These are phyloP conservation scores for Yarrowia hollandica DNA, from an alignment of 805 yeast genomes.

Conservation along the genomic window DNA sequence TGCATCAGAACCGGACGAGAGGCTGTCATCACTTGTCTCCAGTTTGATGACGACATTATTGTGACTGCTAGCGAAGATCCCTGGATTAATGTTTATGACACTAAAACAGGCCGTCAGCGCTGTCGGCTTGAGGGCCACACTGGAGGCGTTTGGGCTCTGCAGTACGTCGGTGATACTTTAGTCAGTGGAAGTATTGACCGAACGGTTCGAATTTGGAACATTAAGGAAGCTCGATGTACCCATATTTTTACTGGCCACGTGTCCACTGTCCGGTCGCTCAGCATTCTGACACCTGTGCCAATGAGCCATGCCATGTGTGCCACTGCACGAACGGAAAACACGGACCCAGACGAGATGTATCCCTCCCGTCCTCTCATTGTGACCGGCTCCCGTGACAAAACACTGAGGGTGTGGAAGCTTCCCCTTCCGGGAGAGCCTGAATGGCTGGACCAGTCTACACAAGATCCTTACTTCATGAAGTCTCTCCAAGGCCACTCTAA, in stretches of 20 bases:
- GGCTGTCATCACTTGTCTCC: constrained; percentile 86
- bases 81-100: constrained; percentile 75
- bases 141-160: constrained; percentile 99
- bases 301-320: constrained; percentile 35
- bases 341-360: constrained; percentile 56
- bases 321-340: constrained; percentile 55
- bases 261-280: constrained; percentile 89
- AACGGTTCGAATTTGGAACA: constrained; percentile 91
- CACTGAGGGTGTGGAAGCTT: constrained; percentile 78
- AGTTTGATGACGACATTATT: constrained; percentile 85
- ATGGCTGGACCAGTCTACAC: constrained; percentile 37
- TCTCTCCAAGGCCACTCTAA: constrained; percentile 74
- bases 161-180: constrained; percentile 73
- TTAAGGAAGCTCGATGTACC: constrained; percentile 79
- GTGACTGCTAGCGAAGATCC: constrained; percentile 92
- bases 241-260: constrained; percentile 90
- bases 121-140: constrained; percentile 79
- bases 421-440: constrained; percentile 51
- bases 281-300: constrained; percentile 64
- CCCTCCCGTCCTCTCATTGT: constrained; percentile 71
- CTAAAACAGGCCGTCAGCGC: constrained; percentile 65
- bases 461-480: constrained; percentile 65
- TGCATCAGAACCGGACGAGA: constrained; percentile 69
- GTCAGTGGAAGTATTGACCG: constrained; percentile 96
- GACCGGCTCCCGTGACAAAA: constrained; percentile 86